Evolutionary conservation across 225 moss, liverwort and hornwort species (phyloP).

Genomic region (Pseudoscleropodium purum): DNA sequence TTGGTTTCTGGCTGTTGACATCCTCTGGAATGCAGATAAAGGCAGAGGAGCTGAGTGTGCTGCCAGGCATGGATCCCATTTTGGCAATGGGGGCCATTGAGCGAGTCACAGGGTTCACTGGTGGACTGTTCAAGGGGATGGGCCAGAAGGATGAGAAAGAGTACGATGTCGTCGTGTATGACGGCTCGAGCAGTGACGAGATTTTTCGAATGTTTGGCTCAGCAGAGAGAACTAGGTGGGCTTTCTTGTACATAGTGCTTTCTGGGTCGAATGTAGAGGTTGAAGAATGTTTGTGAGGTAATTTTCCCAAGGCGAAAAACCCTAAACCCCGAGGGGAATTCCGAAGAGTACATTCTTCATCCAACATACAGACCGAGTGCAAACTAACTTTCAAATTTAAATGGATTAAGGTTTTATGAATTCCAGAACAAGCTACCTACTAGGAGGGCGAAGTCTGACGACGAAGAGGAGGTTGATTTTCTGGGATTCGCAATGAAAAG

Average conservation of each 20-base stretch:
- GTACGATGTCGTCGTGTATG: conserved; percentile 85
- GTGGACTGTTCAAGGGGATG: conserved; percentile 41
- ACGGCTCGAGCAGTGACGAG: conserved; percentile 84
- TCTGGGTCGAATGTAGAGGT: too few relatives aligned
- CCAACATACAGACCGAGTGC: neutral
- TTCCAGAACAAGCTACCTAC: neutral
- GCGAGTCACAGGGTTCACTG: conserved; percentile 63
- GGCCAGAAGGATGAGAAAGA: conserved; percentile 30
- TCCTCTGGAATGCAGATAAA: conserved; percentile 50
- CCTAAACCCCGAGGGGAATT: too few relatives aligned
- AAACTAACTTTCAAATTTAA: neutral
- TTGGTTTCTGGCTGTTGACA: neutral
- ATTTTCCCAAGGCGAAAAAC: neutral
- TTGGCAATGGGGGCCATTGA: conserved; percentile 82
- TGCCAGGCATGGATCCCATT: conserved; percentile 94
- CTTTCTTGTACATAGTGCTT: neutral
- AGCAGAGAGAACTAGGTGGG: conserved; percentile 75
- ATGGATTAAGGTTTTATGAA: neutral
- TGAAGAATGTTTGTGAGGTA: neutral
- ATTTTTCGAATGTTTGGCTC: conserved; percentile 88
- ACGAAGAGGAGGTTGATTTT: neutral
- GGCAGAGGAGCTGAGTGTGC: conserved; percentile 84
- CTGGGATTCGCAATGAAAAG: neutral
- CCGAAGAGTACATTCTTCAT: neutral
- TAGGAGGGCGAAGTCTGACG: neutral